phyloP scores from a whole-genome alignment of 2,329 filamentous ascomycete species.

The Magnaporthiopsis rhizophila region DNA sequence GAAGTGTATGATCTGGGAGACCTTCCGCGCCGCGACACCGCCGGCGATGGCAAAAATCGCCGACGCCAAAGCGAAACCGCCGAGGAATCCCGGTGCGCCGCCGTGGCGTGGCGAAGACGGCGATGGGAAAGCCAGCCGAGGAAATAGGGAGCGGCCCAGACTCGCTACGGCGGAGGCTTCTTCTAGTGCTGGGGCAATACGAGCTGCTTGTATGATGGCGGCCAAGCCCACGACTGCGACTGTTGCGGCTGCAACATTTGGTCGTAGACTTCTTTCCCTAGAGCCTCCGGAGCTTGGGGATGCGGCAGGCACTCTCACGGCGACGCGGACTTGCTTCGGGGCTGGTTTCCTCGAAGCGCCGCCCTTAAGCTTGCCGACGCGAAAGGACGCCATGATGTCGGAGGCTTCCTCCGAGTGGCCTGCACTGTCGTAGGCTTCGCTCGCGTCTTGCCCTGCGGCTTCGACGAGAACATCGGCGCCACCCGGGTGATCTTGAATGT shows the following conservation, averaged over 20 bases:
- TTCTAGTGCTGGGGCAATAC: background rate
- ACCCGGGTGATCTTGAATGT: slow-evolving; percentile 84
- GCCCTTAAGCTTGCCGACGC: slow-evolving; percentile 29
- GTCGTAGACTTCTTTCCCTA: background rate
- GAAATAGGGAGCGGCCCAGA: slow-evolving; percentile 10
- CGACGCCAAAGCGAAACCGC: slow-evolving; percentile 29
- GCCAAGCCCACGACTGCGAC: background rate
- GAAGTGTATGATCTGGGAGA: slow-evolving; percentile 24
- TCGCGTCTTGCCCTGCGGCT: slow-evolving; percentile 21
- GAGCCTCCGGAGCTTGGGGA: background rate
- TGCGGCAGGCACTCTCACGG: background rate
- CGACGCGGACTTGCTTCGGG: slow-evolving; percentile 5
- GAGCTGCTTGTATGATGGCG: background rate
- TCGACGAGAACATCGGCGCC: slow-evolving; percentile 52
- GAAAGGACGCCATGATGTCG: slow-evolving; percentile 27
- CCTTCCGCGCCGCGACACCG: slow-evolving; percentile 20
- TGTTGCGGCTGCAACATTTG: background rate
- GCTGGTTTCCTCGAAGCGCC: slow-evolving; percentile 10
- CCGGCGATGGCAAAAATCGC: slow-evolving; percentile 24
- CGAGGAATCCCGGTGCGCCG: slow-evolving; percentile 23
- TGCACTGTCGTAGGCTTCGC: slow-evolving; percentile 74
- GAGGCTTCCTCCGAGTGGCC: slow-evolving; percentile 63
- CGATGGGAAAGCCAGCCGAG: slow-evolving; percentile 13
- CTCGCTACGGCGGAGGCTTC: background rate
- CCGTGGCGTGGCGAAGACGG: slow-evolving; percentile 6